Conservation (phyloP, 1,284 basidiomycete species). For the Singerocomus inundabilis region DNA sequence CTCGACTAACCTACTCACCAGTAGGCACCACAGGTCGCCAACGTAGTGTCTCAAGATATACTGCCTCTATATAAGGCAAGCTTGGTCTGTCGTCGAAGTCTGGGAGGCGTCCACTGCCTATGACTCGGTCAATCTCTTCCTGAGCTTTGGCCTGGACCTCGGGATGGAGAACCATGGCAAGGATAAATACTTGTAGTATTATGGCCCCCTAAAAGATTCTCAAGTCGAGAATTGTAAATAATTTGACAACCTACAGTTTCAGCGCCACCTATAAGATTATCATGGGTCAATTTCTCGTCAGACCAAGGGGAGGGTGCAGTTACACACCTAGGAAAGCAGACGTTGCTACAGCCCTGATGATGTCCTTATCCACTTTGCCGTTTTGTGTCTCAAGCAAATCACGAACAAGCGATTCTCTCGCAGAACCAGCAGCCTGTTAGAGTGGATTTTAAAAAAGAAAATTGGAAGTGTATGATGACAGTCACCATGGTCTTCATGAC, state of each 20-base stretch:
- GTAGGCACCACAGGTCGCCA: constrained; percentile 27
- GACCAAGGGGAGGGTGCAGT: background rate
- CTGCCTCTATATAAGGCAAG: constrained; percentile 30
- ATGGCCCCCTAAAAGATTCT: constrained; percentile 16
- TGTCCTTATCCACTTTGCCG: constrained; percentile 5
- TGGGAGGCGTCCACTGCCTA: constrained; percentile 30
- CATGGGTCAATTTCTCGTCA: background rate
- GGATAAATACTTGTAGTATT: constrained; percentile 21
- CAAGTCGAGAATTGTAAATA: background rate
- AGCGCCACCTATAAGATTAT: constrained; percentile 21
- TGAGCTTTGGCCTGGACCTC: constrained; percentile 25
- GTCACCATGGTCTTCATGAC: constrained; percentile 35
- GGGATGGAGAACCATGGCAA: constrained; percentile 34
- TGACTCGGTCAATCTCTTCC: constrained; percentile 29
- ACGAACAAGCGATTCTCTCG: constrained; percentile 23
- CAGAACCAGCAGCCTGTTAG: constrained; percentile 21
- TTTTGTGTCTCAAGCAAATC: constrained; percentile 13
- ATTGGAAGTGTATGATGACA: background rate
- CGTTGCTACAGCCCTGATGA: constrained; percentile 27
- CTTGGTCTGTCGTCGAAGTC: constrained; percentile 25
- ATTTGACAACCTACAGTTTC: constrained; percentile 25
- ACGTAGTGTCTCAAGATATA: constrained; percentile 26
- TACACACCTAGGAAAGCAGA: constrained; percentile 28
- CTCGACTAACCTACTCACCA: constrained; percentile 14
- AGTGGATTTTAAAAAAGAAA: background rate